A percentile compares a stretch with the other conserved stretches of the same genome.
Conservation (phyloP, 441 rosid species). For the Euphorbia neoarborescens region DNA sequence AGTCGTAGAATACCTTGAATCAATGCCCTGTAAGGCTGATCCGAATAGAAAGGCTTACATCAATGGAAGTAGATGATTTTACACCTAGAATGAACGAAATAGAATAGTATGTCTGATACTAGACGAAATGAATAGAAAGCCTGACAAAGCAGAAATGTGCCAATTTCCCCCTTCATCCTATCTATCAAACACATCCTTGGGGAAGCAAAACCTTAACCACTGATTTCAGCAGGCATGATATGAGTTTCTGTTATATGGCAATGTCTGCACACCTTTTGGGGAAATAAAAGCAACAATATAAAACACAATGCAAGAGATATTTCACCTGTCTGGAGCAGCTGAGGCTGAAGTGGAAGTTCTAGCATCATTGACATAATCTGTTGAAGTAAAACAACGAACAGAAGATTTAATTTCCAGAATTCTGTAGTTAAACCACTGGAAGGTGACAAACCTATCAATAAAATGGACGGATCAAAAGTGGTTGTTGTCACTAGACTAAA, state of each 20-base stretch:
- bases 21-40: no score
- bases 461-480: not conserved
- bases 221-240: slow-evolving; percentile 1
- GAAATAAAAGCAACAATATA: not conserved
- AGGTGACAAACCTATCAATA: not conserved
- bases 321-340: slow-evolving; percentile 86
- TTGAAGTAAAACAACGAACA: slow-evolving; percentile 5
- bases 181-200: not conserved
- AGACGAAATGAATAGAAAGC: no score
- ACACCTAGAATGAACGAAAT: no score
- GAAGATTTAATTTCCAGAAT: not conserved
- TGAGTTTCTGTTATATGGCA: slow-evolving; percentile 13
- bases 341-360: slow-evolving; percentile 80
- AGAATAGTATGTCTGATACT: no score
- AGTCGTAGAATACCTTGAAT: no score
- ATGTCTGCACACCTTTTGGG: not conserved
- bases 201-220: not conserved
- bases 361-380: slow-evolving; percentile 26
- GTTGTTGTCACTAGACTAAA: not conserved
- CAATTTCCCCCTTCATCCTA: not conserved
- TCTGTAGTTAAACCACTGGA: not conserved
- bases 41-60: no score
- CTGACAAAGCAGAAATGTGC: no score
- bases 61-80: no score
- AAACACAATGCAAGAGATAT: slow-evolving; percentile 17